phyloP scores from a whole-genome alignment of 352 stramenopile species.

The Pythium guiyangense region DNA sequence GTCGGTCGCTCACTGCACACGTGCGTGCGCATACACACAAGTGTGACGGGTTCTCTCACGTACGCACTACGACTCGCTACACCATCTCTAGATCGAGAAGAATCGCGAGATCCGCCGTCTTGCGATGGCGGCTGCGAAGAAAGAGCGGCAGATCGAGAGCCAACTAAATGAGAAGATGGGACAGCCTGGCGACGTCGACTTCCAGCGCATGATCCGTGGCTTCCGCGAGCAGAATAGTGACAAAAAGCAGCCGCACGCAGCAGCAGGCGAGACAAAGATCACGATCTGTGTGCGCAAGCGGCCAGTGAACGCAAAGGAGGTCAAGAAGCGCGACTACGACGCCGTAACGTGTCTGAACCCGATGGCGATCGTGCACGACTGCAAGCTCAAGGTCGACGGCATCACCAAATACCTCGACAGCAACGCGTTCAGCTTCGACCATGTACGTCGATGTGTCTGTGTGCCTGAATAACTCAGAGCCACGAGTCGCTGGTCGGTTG shows the following conservation, averaged over 20 bases:
- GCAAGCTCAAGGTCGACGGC: constrained; percentile 97
- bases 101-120: constrained; percentile 80
- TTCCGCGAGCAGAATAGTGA: constrained; percentile 79
- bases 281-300: constrained; percentile 96
- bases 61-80: too few species aligned
- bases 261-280: constrained; percentile 84
- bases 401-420: constrained; percentile 99
- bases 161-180: constrained; percentile 75
- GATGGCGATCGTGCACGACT: constrained; percentile 94
- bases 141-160: constrained; percentile 80
- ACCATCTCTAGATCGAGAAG: constrained; percentile 80
- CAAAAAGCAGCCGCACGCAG: constrained; percentile 38
- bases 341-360: constrained; percentile 95
- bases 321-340: constrained; percentile 93
- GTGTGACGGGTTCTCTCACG: background rate
- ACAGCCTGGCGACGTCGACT: constrained; percentile 87
- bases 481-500: too few species aligned
- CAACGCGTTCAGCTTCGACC: constrained; percentile 92
- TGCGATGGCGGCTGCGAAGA: constrained; percentile 83
- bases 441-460: constrained; percentile 33
- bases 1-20: too few species aligned
- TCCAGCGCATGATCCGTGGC: constrained; percentile 88
- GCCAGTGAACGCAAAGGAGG: constrained; percentile 90
- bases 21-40: too few species aligned
- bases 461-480: background rate